phyloP scores from a whole-genome alignment of 2,329 filamentous ascomycete species.

The Paecilomyces fulvus region DNA sequence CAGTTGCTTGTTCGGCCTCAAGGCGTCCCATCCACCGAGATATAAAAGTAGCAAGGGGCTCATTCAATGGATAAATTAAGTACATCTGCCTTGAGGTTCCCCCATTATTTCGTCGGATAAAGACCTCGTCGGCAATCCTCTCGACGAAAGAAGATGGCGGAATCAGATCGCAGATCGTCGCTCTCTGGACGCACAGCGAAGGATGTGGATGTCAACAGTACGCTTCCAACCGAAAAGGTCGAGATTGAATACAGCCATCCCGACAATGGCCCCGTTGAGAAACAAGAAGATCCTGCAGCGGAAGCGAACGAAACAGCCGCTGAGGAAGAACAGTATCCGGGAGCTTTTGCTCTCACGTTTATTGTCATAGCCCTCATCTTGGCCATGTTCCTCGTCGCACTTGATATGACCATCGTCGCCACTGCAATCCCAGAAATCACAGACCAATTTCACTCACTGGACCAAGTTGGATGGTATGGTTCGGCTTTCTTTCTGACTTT shows the following conservation, averaged over 20 bases:
- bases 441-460: conserved; percentile 17
- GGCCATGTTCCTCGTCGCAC: conserved; percentile 9
- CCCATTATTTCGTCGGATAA: background rate
- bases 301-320: background rate
- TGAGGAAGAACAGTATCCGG: conserved; percentile 4
- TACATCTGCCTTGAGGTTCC: background rate
- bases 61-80: background rate
- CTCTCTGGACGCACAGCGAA: background rate
- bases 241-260: background rate
- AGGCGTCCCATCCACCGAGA: background rate
- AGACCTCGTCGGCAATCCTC: background rate
- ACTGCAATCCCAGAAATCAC: conserved; percentile 23
- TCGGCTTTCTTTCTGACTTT: conserved; percentile 28
- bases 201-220: background rate
- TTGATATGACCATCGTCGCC: conserved; percentile 21
- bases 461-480: conserved; percentile 29
- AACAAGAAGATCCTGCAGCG: background rate
- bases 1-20: background rate
- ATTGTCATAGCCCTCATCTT: conserved; percentile 7
- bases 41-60: background rate
- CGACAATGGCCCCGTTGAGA: background rate
- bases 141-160: background rate
- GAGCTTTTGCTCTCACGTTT: conserved; percentile 3
- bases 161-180: background rate
- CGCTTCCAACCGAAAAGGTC: background rate